phyloP scores from a whole-genome alignment of 495 filamentous ascomycete species.

The Talaromyces adpressus region DNA sequence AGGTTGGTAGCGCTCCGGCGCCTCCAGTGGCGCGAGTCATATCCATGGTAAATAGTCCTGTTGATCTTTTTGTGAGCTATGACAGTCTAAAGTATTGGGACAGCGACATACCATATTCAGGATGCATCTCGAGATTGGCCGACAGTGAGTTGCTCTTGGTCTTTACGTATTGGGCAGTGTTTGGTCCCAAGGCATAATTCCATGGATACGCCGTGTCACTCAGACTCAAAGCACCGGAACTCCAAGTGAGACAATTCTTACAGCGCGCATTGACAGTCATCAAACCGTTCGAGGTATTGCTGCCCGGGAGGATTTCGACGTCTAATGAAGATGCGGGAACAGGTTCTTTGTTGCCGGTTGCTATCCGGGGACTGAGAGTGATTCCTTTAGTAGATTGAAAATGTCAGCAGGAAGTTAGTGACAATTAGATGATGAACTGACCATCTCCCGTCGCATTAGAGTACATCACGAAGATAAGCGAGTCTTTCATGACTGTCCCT shows the following conservation, averaged over 20 bases:
- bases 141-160: constrained; percentile 30
- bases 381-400: background rate
- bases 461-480: constrained; percentile 1
- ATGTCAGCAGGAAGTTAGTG: background rate
- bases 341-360: constrained; percentile 42
- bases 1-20: constrained; percentile 18
- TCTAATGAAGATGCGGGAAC: constrained; percentile 28
- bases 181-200: constrained; percentile 51
- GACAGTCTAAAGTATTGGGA: background rate
- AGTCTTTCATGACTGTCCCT: constrained; percentile 6
- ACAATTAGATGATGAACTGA: background rate
- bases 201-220: constrained; percentile 32
- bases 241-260: constrained; percentile 39
- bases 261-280: constrained; percentile 44
- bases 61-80: background rate
- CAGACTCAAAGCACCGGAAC: constrained; percentile 28
- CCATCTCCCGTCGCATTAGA: constrained; percentile 5
- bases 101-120: constrained; percentile 24
- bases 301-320: constrained; percentile 33
- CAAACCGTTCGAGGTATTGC: constrained; percentile 30
- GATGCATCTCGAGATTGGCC: constrained; percentile 45
- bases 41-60: constrained; percentile 48
- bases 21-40: constrained; percentile 38
- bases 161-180: constrained; percentile 10
- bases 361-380: constrained; percentile 35